Conservation (phyloP, 169 alveolate species). For the Babesia gibsoni region DNA sequence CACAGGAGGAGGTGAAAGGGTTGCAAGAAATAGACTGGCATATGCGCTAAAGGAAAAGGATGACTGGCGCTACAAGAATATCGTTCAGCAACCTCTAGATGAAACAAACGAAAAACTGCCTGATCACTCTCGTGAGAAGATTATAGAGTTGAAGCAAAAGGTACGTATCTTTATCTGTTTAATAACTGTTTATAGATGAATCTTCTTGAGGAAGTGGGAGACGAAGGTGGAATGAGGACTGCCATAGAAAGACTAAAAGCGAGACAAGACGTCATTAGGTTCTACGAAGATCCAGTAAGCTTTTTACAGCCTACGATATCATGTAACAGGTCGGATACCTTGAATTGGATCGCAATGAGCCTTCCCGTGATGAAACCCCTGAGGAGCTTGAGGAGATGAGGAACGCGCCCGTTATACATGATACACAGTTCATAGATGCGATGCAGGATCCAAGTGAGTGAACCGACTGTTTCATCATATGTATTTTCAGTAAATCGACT, state of each 20-base stretch:
- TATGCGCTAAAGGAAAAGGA: constrained; percentile 23
- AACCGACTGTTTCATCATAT: not conserved
- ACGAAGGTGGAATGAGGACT: constrained; percentile 10
- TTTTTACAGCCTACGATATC: not conserved
- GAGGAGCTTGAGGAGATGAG: constrained; percentile 50
- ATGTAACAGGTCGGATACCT: constrained; percentile 51
- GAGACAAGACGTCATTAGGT: constrained; percentile 23
- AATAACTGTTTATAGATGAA: not conserved
- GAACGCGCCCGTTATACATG: constrained; percentile 58
- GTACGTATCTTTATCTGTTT: constrained; percentile 4
- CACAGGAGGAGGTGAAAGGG: constrained; percentile 25
- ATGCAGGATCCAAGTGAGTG: constrained; percentile 52
- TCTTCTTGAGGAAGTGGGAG: not conserved
- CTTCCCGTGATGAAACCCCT: not conserved
- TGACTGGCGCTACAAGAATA: constrained; percentile 51
- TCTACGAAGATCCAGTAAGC: constrained; percentile 43
- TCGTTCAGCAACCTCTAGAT: constrained; percentile 40
- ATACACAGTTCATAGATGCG: constrained; percentile 35
- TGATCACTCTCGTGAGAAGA: constrained; percentile 25
- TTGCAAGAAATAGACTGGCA: constrained; percentile 13
- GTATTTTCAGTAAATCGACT: not conserved
- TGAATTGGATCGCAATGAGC: constrained; percentile 21
- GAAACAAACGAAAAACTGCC: constrained; percentile 46
- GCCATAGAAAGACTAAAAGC: constrained; percentile 23
- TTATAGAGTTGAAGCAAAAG: constrained; percentile 36